Percentiles rank a stretch among this genome's conserved stretches.
Conservation (phyloP, 305 asterid genomes). For the Petunia hybrid region DNA sequence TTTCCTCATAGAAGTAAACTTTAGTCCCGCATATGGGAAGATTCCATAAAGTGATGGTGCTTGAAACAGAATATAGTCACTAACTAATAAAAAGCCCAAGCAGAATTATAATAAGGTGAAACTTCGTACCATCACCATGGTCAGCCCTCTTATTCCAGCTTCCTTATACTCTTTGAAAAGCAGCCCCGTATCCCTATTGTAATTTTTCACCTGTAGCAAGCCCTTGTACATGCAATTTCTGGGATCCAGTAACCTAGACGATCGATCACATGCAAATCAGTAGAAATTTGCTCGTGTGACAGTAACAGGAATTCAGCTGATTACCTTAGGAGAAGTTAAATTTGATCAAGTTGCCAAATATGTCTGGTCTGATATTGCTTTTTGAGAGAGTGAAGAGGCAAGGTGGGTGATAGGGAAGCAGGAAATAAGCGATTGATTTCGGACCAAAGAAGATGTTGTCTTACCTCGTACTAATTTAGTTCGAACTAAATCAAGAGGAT, state of each 20-base stretch:
- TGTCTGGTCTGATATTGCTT: neutral
- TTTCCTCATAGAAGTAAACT: constrained; percentile 88
- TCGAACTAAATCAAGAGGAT: constrained; percentile 90
- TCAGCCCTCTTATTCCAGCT: constrained; percentile 81
- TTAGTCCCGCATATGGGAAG: constrained; percentile 88
- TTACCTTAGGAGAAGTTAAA: neutral
- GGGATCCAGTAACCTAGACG: constrained; percentile 67
- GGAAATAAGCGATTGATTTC: constrained; percentile 13
- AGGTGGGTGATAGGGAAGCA: constrained; percentile 6
- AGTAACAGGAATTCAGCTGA: neutral
- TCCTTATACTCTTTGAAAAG: constrained; percentile 80
- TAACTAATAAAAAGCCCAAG: neutral
- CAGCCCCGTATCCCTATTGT: constrained; percentile 72
- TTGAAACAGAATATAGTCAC: constrained; percentile 38
- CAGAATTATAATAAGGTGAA: neutral
- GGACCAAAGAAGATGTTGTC: constrained; percentile 12
- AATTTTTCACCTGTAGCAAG: constrained; percentile 51
- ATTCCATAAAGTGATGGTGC: constrained; percentile 91
- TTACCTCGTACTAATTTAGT: constrained; percentile 92
- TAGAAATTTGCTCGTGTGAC: constrained; percentile 11
- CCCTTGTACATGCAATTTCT: constrained; percentile 51
- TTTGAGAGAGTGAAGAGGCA: neutral
- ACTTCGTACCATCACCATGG: constrained; percentile 81
- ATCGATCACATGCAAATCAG: constrained; percentile 40
- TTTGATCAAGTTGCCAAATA: neutral